A percentile compares a stretch with the other conserved stretches of the same genome.
These are phyloP conservation scores for Aspergillus novoparasiticus DNA, from an alignment of 2,329 filamentous ascomycete genomes.

Conservation along the genomic window DNA sequence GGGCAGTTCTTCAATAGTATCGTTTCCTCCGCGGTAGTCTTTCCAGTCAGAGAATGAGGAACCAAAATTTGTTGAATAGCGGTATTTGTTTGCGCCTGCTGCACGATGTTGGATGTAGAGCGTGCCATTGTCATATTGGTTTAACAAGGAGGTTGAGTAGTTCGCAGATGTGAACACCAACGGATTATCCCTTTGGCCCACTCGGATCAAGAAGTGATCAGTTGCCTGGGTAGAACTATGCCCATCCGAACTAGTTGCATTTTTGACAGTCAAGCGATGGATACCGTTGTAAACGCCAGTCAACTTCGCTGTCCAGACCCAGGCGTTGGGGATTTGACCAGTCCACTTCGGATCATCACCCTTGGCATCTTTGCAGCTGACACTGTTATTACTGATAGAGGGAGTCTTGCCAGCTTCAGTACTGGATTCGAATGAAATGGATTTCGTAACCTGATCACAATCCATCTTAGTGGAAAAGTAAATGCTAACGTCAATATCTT, in stretches of 20 bases:
- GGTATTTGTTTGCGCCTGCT: slow-evolving; percentile 63
- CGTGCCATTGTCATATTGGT: slow-evolving; percentile 44
- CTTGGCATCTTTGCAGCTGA: slow-evolving; percentile 49
- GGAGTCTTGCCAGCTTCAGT: slow-evolving; percentile 51
- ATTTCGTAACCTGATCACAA: slow-evolving; percentile 56
- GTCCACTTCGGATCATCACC: slow-evolving; percentile 41
- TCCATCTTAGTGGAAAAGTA: slow-evolving; percentile 65
- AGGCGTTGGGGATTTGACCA: slow-evolving; percentile 57
- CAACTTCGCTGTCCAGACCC: slow-evolving; percentile 57
- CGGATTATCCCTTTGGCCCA: slow-evolving; percentile 61
- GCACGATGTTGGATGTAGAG: slow-evolving; percentile 61
- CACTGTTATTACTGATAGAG: slow-evolving; percentile 46
- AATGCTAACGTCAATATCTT: slow-evolving; percentile 55
- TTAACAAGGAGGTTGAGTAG: slow-evolving; percentile 59
- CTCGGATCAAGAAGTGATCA: slow-evolving; percentile 65
- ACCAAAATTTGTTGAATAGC: slow-evolving; percentile 65
- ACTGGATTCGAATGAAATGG: slow-evolving; percentile 56
- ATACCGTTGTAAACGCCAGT: slow-evolving; percentile 63
- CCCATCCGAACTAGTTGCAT: slow-evolving; percentile 50
- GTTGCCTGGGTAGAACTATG: slow-evolving; percentile 51
- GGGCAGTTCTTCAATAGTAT: slow-evolving; percentile 48
- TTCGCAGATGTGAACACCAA: slow-evolving; percentile 63
- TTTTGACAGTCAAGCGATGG: slow-evolving; percentile 60
- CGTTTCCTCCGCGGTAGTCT: slow-evolving; percentile 56
- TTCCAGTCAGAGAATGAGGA: slow-evolving; percentile 62